Base-by-base conservation (phyloP, 2,329 filamentous ascomycete species). In the Aspergillus candidus region DNA sequence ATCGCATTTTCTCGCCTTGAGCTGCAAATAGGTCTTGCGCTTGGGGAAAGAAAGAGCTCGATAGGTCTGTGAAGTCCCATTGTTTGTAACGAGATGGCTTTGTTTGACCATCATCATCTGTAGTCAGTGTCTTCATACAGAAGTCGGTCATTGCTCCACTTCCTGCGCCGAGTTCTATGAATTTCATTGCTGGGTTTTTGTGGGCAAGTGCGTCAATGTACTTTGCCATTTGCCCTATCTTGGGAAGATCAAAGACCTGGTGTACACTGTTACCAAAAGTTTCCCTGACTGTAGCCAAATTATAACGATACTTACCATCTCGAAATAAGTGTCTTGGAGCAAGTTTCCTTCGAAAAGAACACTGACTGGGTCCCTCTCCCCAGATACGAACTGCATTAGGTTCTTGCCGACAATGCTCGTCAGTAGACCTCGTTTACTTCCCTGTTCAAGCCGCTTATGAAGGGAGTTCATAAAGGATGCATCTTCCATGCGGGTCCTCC, bases 41-140 rank as follows among this genome's bases (percentile, higher is more conserved):
- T 6, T 32, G 14, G 7, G 32, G 22, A 33, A 50, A 45, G 35
- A 43, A 41, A 0, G 35, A 34, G 6, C 10, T 13, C 11, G 46
- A 50, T 2, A 29, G 38, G 30, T 48, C 46, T 5, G 48, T 50
- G 6, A 42, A 46, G 12, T 46, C 39, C 40, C 32, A 36, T 3
- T 36, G 15, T 3, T 10, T 14, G 22, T 31, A 36, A 27, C 22
- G 7, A 8, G 22, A 27, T 27, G 22, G 6, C 33, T 22, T 30
- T 12, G 7, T 6, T 6, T 38, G 13, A 3, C 30, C 15, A 7
- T 15, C 14, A 13, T 11, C 11, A 12, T 38, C 27, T 8, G 32
- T 29, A 27, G 29, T 22, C 5, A 38, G 5, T 29, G 34, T 13
- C 13, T 33, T 11, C 30, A 14, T n/a, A 14, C 38, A 32, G 11